These are phyloP conservation scores for Acrocalymma vagum DNA, from an alignment of 2,329 filamentous ascomycete genomes.

Conservation along the genomic window DNA sequence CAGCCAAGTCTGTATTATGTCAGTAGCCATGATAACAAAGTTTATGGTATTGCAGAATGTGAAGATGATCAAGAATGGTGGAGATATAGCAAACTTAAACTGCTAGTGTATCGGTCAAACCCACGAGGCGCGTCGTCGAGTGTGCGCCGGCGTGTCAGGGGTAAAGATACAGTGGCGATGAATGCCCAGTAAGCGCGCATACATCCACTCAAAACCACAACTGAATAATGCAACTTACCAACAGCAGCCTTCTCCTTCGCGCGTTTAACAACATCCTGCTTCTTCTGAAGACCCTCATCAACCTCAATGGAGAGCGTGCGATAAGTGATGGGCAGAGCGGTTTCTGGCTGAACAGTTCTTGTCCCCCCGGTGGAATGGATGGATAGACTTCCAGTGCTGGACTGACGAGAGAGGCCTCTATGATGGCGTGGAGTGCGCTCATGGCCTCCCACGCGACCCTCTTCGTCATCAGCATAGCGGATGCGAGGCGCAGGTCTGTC, in stretches of 20 bases:
- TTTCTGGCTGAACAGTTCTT: slow-evolving; percentile 50
- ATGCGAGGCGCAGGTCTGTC: slow-evolving; percentile 31
- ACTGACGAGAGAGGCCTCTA: slow-evolving; percentile 40
- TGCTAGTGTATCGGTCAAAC: too few relatives aligned
- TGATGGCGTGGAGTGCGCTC: slow-evolving; percentile 27
- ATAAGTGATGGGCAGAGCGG: slow-evolving; percentile 54
- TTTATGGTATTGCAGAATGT: slow-evolving; percentile 6
- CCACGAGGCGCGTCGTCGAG: too few relatives aligned
- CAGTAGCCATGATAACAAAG: too few relatives aligned
- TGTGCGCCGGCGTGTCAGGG: too few relatives aligned
- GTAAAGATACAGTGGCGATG: too few relatives aligned
- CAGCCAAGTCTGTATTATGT: slow-evolving; percentile 47
- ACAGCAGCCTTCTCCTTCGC: slow-evolving; percentile 44
- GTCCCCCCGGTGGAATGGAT: slow-evolving; percentile 43
- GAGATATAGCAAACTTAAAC: too few relatives aligned
- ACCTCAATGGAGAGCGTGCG: slow-evolving; percentile 56
- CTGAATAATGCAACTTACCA: slow-evolving; percentile 34
- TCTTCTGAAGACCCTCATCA: slow-evolving; percentile 39
- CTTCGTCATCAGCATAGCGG: slow-evolving; percentile 45
- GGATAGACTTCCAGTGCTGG: slow-evolving; percentile 46
- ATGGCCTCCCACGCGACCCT: slow-evolving; percentile 33
- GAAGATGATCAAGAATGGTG: neutral
- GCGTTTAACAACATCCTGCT: slow-evolving; percentile 37
- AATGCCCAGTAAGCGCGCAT: too few relatives aligned
- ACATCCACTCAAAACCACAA: too few relatives aligned